Base-by-base conservation (phyloP, 345 rosid genomes). In the Rhodamnia argentea region DNA sequence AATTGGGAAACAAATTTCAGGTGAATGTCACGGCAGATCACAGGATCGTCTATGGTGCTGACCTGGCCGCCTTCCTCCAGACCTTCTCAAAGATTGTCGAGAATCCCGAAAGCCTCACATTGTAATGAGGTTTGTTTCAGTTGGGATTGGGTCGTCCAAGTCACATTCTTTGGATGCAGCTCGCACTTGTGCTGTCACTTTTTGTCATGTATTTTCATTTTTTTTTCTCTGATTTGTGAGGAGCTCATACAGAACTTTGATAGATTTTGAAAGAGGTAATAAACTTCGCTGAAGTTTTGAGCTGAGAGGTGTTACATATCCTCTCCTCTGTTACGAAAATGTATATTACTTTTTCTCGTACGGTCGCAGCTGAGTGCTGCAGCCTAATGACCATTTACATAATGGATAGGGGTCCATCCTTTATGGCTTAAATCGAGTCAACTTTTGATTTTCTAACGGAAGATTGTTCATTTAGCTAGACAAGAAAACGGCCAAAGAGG, bases 21-120 rank as follows among this genome's bases (percentile, higher is more conserved):
- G 98, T 96, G 91, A 97, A 97, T 88, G 99, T 96, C 85, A 96
- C 99, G 29, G 98, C 99, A 18, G 99, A 97, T 91, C 98, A 96
- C 92, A 93, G 96, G 42, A 95, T 97, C 57, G 83, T 96, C 26
- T 96, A 96, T 55, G 99, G 99, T 82, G 99, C 99, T 84, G 96
- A 97, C 92, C 93, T 96, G 92, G 99, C 99, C 24, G 94, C 96
- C 74, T 96, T 95, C 92, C 96, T 97, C 82, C 94, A 92, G 88
- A 95, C 99, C n/a, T 96, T 96, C 86, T 92, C 99, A 84, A 95
- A 94, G 95, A 95, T 97, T 64, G 82, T 97, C 82, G 95, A 93
- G 91, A 93, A 94, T 90, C 98, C 99, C 32, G 98, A 94, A 70
- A 91, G 93, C 91, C 92, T 97, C 86, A 95, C 99, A 83, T 88